Base-by-base conservation (phyloP, 495 filamentous ascomycete species). In the Neurospora sp. region DNA sequence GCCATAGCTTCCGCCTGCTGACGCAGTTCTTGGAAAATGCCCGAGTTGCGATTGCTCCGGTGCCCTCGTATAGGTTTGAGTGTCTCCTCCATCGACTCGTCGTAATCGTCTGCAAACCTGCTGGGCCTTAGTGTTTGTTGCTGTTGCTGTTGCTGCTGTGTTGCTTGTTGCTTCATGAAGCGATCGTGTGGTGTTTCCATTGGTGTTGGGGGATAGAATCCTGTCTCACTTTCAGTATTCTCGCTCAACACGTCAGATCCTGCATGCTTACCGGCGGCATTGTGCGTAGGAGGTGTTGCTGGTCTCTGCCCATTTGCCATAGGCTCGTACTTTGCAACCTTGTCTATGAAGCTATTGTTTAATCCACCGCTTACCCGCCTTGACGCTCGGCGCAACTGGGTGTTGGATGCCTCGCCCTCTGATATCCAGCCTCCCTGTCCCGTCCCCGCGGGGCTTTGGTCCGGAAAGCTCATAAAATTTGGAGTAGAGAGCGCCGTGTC, bases 81-180 rank as follows among this genome's bases (percentile, higher is more conserved):
- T 0, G 86, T 88, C 75, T 87, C 86, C 74, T 87, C 86, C 83
- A 87, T 87, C n/a, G 85, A 87, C 74, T 85, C 85, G 72, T 88
- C 86, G 71, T 87, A 87, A 35, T 75, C 79, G 42, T 85, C 86
- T 0, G 82, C 71, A 74, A 88, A 88, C 41, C 86, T 77, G 73
- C 71, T 80, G n/a, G 74, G 80, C 35, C 73, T 78, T 6, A 73
- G 73, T n/a, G 71, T 41, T 31, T 80, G 76, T 39, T 78, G 77
- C 14, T 74, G 77, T 39, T 75, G 78, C 39, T 69, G 72, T 35
- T 75, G 78, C 39, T 69, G 72, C 12, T 61, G 61, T 71, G 81
- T 74, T 73, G 75, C 22, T 74, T 75, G 79, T 39, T 77, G 74
- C 74, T 85, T 83, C 39, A 77, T 72, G 71, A 76, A 77, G 8